Conservation (phyloP, 306 rosid species). For the Acacia melanoxylon region DNA sequence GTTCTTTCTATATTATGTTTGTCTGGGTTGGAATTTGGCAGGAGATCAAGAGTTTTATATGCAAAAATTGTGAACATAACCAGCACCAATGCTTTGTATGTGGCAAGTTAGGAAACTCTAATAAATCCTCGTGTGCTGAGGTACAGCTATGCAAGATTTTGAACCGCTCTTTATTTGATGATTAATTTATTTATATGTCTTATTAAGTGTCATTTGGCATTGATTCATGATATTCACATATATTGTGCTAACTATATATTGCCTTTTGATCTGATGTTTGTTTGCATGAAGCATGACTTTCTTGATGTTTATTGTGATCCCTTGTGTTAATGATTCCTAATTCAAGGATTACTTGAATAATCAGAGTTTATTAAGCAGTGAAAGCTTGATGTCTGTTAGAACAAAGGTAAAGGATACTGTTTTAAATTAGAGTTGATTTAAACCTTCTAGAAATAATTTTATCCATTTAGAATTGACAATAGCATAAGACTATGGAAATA, state of each 20-base stretch:
- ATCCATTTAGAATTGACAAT: too few relatives aligned
- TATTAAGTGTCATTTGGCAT: slow-evolving; percentile 7
- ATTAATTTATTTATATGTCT: neutral
- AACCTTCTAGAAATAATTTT: too few relatives aligned
- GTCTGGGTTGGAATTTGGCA: slow-evolving; percentile 38
- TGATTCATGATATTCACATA: neutral
- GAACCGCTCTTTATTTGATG: slow-evolving; percentile 10
- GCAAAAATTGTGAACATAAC: slow-evolving; percentile 73
- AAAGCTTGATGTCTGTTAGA: neutral
- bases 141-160: slow-evolving; percentile 43
- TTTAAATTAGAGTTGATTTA: too few relatives aligned
- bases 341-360: neutral
- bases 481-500: too few relatives aligned
- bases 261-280: neutral
- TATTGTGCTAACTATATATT: neutral
- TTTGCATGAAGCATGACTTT: neutral
- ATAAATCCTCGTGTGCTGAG: slow-evolving; percentile 67
- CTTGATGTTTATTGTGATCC: neutral
- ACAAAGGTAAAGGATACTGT: too few relatives aligned
- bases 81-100: slow-evolving; percentile 92
- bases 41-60: slow-evolving; percentile 66
- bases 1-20: slow-evolving; percentile 28
- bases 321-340: neutral
- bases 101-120: slow-evolving; percentile 81
- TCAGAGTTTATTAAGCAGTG: neutral